phyloP scores from a whole-genome alignment of 495 filamentous ascomycete species.

The Elaphomyces granulatus region DNA sequence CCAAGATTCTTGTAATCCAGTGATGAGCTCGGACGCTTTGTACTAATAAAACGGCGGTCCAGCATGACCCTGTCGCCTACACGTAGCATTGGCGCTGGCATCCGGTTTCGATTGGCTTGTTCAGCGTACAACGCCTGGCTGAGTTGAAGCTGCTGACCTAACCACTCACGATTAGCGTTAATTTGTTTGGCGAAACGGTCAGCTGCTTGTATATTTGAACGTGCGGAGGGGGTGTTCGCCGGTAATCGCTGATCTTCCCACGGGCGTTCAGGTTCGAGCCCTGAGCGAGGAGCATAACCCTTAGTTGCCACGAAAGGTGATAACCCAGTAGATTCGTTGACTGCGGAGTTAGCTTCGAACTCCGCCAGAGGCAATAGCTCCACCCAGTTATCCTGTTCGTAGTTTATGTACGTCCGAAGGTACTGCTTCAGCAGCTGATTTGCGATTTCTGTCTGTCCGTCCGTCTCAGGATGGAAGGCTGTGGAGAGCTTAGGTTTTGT shows the following conservation, averaged over 20 bases:
- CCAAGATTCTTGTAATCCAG: neutral
- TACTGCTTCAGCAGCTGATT: slow-evolving; percentile 14
- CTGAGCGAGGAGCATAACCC: neutral
- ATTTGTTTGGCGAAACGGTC: neutral
- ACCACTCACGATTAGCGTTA: neutral
- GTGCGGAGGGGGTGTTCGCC: neutral
- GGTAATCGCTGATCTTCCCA: neutral
- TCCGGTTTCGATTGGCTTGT: neutral
- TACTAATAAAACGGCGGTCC: neutral
- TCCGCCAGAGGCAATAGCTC: slow-evolving; percentile 13
- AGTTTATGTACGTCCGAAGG: slow-evolving; percentile 14
- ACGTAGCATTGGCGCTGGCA: neutral
- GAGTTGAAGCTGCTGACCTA: neutral
- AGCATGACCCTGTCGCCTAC: neutral
- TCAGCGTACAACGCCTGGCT: neutral
- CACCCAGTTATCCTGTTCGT: slow-evolving; percentile 17
- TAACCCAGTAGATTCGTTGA: neutral
- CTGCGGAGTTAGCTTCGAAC: slow-evolving; percentile 14
- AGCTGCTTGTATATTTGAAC: neutral
- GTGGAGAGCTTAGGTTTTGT: slow-evolving; percentile 8
- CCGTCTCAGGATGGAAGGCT: slow-evolving; percentile 15
- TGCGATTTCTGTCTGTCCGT: slow-evolving; percentile 16
- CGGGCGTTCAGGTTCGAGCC: neutral
- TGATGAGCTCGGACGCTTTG: neutral
- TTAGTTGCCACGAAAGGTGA: neutral